Percentiles rank a stretch among this genome's conserved stretches.
Conservation (phyloP, 2,329 filamentous ascomycete genomes). For the Cladobotryum mycophilum region DNA sequence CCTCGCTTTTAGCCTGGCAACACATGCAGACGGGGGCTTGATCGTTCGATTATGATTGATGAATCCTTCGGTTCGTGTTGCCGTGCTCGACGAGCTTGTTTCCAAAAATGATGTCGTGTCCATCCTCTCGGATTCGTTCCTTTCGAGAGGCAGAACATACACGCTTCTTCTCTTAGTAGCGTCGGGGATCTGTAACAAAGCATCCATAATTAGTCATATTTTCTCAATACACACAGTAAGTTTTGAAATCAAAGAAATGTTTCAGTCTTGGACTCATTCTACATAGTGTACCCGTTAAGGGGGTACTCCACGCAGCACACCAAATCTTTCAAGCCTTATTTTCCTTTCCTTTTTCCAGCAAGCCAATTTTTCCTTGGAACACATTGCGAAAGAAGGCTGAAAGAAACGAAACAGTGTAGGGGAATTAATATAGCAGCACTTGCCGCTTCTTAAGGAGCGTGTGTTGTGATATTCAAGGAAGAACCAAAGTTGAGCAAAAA, state of each 20-base stretch:
- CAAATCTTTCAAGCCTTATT: slow-evolving; percentile 8
- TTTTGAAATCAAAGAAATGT: slow-evolving; percentile 13
- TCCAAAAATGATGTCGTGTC: background rate
- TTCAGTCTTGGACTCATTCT: slow-evolving; percentile 21
- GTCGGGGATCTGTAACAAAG: slow-evolving; percentile 38
- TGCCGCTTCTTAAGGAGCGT: background rate
- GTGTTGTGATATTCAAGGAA: background rate
- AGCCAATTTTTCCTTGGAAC: background rate
- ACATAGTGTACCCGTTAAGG: slow-evolving; percentile 18
- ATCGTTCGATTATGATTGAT: too few species aligned
- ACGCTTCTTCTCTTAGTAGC: slow-evolving; percentile 16
- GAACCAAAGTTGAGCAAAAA: background rate
- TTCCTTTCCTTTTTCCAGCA: slow-evolving; percentile 7
- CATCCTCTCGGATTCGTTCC: slow-evolving; percentile 6
- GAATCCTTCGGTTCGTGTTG: background rate
- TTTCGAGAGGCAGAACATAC: slow-evolving; percentile 2
- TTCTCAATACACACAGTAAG: slow-evolving; percentile 5
- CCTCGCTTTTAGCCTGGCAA: too few species aligned
- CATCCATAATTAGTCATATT: slow-evolving; percentile 34
- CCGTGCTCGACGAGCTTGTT: background rate
- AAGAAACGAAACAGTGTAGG: slow-evolving; percentile 23
- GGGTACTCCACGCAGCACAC: slow-evolving; percentile 22
- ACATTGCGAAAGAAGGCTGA: slow-evolving; percentile 22
- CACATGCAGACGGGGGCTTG: too few species aligned
- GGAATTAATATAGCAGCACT: background rate